A percentile compares a stretch with the other conserved stretches of the same genome.
phyloP scores from a whole-genome alignment of 805 yeast genomes.

The Lachancea nothofagi region DNA sequence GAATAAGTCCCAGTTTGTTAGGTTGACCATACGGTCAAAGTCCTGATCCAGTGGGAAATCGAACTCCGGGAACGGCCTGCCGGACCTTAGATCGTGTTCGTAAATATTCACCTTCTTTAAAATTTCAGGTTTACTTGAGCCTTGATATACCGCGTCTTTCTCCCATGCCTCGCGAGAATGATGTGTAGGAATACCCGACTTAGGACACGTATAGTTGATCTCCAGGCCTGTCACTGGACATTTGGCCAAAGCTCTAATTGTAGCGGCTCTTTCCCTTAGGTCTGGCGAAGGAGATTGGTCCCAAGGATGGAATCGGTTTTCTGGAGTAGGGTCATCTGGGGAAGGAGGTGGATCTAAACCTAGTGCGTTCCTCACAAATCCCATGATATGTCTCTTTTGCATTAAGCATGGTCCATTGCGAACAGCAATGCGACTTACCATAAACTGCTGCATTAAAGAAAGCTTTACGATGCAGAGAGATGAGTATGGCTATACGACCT shows the following conservation, averaged over 20 bases:
- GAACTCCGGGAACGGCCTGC: slow-evolving; percentile 91
- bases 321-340: slow-evolving; percentile 61
- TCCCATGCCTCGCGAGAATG: slow-evolving; percentile 88
- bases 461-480: too few species aligned
- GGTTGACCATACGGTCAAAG: slow-evolving; percentile 66
- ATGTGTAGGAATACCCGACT: slow-evolving; percentile 95
- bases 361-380: slow-evolving; percentile 41
- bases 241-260: slow-evolving; percentile 76
- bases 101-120: slow-evolving; percentile 84
- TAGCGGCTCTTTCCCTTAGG: slow-evolving; percentile 84
- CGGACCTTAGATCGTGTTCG: slow-evolving; percentile 93
- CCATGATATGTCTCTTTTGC: slow-evolving; percentile 29
- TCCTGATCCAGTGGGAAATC: slow-evolving; percentile 83
- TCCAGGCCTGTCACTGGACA: slow-evolving; percentile 86
- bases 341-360: slow-evolving; percentile 61
- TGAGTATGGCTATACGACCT: too few species aligned
- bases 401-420: slow-evolving; percentile 2
- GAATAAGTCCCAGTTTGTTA: slow-evolving; percentile 85
- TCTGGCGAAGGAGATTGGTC: slow-evolving; percentile 88
- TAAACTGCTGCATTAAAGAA: slow-evolving; percentile 2
- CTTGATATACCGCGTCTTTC: slow-evolving; percentile 67
- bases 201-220: slow-evolving; percentile 83
- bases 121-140: slow-evolving; percentile 57
- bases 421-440: neutral
- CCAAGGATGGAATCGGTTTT: slow-evolving; percentile 80